These are phyloP conservation scores for Lactarius evosmus DNA, from an alignment of 768 basidiomycete species.

Conservation along the genomic window DNA sequence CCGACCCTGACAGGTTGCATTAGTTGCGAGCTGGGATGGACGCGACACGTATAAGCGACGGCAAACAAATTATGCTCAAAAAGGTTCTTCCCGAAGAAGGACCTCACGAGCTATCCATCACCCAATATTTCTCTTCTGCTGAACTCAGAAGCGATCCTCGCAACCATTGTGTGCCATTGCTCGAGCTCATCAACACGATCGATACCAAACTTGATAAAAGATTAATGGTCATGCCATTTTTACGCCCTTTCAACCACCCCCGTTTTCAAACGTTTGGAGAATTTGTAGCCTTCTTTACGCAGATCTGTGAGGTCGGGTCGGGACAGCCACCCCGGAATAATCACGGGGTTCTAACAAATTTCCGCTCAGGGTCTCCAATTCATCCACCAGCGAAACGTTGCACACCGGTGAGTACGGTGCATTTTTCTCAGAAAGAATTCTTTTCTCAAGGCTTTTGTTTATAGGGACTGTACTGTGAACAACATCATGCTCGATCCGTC, in stretches of 20 bases:
- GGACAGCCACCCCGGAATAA: background rate
- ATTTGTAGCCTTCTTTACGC: slow-evolving; percentile 26
- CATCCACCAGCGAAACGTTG: slow-evolving; percentile 11
- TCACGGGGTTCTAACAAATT: background rate
- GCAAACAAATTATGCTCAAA: slow-evolving; percentile 27
- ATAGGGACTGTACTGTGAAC: slow-evolving; percentile 17
- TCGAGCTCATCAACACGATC: slow-evolving; percentile 18
- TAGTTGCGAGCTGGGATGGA: slow-evolving; percentile 24
- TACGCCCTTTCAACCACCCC: slow-evolving; percentile 26
- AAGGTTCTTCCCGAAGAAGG: slow-evolving; percentile 19
- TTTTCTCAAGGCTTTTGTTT: background rate
- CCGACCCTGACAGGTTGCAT: background rate
- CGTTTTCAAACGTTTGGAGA: slow-evolving; percentile 27
- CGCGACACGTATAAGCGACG: slow-evolving; percentile 24
- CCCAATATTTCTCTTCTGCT: slow-evolving; percentile 10
- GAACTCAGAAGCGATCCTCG: slow-evolving; percentile 11
- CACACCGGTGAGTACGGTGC: slow-evolving; percentile 11
- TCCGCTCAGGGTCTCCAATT: slow-evolving; percentile 17
- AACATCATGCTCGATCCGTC: slow-evolving; percentile 24
- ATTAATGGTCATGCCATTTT: slow-evolving; percentile 27
- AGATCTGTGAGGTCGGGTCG: slow-evolving; percentile 18
- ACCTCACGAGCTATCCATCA: slow-evolving; percentile 19
- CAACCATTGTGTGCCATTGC: slow-evolving; percentile 27
- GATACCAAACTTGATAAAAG: slow-evolving; percentile 3
- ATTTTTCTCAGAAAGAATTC: background rate